Conservation (phyloP, 371 early-diverging fungal genomes). For the Mucor irregularis region DNA sequence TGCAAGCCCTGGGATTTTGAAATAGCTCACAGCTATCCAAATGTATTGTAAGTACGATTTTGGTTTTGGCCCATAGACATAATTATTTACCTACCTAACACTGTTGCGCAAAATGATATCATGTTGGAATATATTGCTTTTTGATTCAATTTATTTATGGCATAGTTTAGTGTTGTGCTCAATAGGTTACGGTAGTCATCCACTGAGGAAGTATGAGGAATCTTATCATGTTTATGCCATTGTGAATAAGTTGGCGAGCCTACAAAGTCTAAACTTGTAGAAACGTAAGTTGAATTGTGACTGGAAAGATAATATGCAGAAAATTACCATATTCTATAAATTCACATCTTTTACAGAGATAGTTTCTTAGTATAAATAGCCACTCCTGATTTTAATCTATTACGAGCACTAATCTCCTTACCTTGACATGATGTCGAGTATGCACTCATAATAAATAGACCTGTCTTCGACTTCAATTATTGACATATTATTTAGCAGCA, state of each 20-base stretch:
- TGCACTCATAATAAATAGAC: conserved; percentile 45
- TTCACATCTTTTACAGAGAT: conserved; percentile 29
- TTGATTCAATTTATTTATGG: conserved; percentile 43
- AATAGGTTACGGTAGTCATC: conserved; percentile 26
- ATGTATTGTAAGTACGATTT: neutral
- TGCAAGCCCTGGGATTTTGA: conserved; percentile 57
- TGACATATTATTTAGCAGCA: conserved; percentile 26
- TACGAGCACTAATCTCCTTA: conserved; percentile 4
- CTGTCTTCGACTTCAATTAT: conserved; percentile 37
- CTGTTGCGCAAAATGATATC: conserved; percentile 55
- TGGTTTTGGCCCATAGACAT: neutral
- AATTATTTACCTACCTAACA: conserved; percentile 28
- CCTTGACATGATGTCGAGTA: conserved; percentile 48
- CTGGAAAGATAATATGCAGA: neutral
- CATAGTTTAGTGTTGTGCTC: conserved; percentile 37
- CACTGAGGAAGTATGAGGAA: neutral
- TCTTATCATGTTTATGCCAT: neutral
- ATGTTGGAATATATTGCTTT: conserved; percentile 52
- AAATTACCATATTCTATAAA: conserved; percentile 48
- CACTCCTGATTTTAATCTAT: neutral
- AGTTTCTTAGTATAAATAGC: conserved; percentile 1
- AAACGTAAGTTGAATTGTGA: neutral
- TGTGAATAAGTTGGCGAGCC: conserved; percentile 13
- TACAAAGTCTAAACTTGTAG: neutral
- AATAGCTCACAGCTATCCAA: conserved; percentile 51